phyloP scores from a whole-genome alignment of 2,329 filamentous ascomycete species.

The Clonostachys rhizophaga region DNA sequence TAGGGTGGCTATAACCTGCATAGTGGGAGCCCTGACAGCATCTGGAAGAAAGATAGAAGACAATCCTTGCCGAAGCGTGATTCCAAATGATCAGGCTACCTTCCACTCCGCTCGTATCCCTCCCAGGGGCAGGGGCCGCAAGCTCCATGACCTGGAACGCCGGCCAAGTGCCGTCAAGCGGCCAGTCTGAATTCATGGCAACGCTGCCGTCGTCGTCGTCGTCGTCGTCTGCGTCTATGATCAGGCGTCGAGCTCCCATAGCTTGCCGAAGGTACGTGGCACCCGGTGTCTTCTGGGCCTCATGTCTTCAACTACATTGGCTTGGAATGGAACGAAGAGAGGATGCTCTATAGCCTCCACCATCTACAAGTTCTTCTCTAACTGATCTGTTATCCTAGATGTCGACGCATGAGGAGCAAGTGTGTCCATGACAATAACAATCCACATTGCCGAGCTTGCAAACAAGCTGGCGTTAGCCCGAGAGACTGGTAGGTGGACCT shows the following conservation, averaged over 20 bases:
- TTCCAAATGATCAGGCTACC: too few species aligned
- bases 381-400: slow-evolving; percentile 25
- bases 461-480: slow-evolving; percentile 39
- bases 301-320: background rate
- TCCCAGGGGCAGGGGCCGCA: too few species aligned
- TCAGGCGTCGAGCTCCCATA: slow-evolving; percentile 1
- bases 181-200: too few species aligned
- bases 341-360: background rate
- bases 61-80: too few species aligned
- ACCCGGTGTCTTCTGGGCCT: background rate
- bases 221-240: background rate
- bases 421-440: slow-evolving; percentile 43
- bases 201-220: too few species aligned
- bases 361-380: slow-evolving; percentile 1
- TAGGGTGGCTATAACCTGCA: too few species aligned
- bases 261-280: slow-evolving; percentile 2
- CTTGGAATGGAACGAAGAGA: background rate
- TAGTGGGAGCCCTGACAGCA: too few species aligned
- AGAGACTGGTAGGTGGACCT: slow-evolving; percentile 40
- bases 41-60: too few species aligned
- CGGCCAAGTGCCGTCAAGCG: too few species aligned
- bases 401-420: slow-evolving; percentile 52
- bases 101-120: too few species aligned
- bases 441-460: slow-evolving; percentile 47
- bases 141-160: too few species aligned